These are phyloP conservation scores for Calonectria pteridis DNA, from an alignment of 2,329 filamentous ascomycete genomes.

Conservation along the genomic window DNA sequence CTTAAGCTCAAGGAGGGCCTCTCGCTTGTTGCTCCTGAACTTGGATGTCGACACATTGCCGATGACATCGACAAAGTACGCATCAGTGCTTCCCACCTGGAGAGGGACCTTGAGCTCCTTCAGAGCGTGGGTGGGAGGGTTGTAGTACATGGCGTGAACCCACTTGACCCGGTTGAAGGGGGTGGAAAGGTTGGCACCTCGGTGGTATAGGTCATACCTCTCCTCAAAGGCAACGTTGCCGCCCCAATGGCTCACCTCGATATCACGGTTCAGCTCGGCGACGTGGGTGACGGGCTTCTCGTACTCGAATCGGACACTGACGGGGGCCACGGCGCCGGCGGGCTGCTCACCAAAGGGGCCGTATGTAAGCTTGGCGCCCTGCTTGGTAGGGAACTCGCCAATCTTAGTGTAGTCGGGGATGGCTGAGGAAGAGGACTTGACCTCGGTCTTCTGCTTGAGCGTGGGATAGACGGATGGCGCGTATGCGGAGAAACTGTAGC, in stretches of 20 bases:
- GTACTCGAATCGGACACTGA: constrained; percentile 92
- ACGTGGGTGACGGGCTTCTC: constrained; percentile 90
- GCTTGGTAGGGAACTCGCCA: constrained; percentile 79
- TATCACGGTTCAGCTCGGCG: constrained; percentile 83
- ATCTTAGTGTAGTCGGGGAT: constrained; percentile 89
- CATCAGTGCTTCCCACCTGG: constrained; percentile 81
- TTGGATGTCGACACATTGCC: constrained; percentile 96
- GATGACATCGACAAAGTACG: constrained; percentile 96
- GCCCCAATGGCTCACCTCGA: constrained; percentile 98
- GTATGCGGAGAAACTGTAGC: constrained; percentile 89
- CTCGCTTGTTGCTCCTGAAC: constrained; percentile 82
- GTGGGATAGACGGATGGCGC: constrained; percentile 86
- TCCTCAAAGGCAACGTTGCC: constrained; percentile 97
- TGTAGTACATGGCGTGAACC: constrained; percentile 80
- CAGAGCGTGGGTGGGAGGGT: constrained; percentile 81
- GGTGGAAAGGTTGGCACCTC: constrained; percentile 80
- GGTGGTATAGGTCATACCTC: constrained; percentile 88
- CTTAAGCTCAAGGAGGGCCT: constrained; percentile 89
- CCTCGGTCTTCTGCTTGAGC: constrained; percentile 94
- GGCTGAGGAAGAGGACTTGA: constrained; percentile 85
- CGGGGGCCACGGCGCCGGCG: constrained; percentile 79
- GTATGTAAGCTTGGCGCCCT: constrained; percentile 89
- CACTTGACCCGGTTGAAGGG: constrained; percentile 84
- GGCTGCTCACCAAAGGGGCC: constrained; percentile 87
- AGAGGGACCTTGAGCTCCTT: constrained; percentile 87